Evolutionary conservation across 768 basidiomycete genomes (phyloP), one percentile per base, ranked within the genome.

Genomic region (Pleurotus tuoliensis): DNA sequence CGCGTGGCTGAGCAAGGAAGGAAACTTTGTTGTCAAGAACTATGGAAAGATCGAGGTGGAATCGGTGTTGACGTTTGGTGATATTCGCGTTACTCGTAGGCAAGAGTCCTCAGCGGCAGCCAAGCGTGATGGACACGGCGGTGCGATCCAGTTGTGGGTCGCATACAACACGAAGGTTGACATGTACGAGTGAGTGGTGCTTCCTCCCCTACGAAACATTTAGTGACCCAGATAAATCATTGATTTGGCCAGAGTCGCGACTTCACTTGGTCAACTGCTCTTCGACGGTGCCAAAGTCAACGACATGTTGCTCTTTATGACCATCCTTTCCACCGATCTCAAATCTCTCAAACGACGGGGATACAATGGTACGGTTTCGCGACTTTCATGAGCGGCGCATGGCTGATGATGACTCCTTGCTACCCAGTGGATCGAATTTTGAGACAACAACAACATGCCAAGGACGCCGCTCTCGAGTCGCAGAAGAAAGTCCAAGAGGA

Each of bases 241-340:
- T 22, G 58, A 39, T 41, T 39, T 60, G n/a, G 22, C 2, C 48
- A 95, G 94, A 69, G 87, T 98, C 12, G 88, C 96, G 0, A 87
- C 85, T 0, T 88, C 90, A 1, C 73, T 98, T 27, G 93, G 92
- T 67, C 84, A 86, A 15, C 67, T 89, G 5, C 70, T 97, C 27
- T 91, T 98, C 60, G 82, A 88, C 55, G 78, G 82, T 6, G 86
- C 86, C 2, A 88, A 90, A 68, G 82, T 87, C 22, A 92, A 94
- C 65, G 96, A 99, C 67, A 83, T 90, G 0, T 76, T 99, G 5
- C 68, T 98, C 6, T 88, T 98, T 62, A 90, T 92, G 83, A 97
- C 94, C 0, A 92, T 99, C 53, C 78, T 99, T 15, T 92, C 93
- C 0, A 98, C 95, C 0, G 92, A 95, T 61, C 71, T 98, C 40